A percentile compares a stretch with the other conserved stretches of the same genome.
These are phyloP conservation scores for Aspergillus candidus DNA, from an alignment of 2,329 filamentous ascomycete genomes.

Conservation along the genomic window DNA sequence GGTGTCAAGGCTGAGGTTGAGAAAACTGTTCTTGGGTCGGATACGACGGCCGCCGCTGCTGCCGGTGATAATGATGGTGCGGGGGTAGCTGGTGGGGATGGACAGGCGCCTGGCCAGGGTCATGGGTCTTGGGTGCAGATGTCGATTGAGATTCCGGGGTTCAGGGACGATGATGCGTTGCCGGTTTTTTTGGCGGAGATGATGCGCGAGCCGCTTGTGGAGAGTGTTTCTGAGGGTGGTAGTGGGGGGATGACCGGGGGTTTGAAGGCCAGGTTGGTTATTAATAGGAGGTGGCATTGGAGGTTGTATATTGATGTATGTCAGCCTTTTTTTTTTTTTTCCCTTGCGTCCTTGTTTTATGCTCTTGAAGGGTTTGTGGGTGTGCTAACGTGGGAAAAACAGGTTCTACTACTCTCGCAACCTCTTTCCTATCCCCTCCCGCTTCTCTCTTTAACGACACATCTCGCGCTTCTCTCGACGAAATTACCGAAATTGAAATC, in stretches of 20 bases:
- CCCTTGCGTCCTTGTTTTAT: constrained; percentile 1
- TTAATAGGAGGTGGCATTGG: constrained; percentile 93
- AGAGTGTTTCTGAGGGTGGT: constrained; percentile 64
- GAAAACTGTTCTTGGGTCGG: constrained; percentile 48
- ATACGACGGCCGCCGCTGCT: constrained; percentile 19
- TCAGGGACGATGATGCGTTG: constrained; percentile 82
- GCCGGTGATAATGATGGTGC: constrained; percentile 21
- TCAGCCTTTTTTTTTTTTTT: constrained; percentile 5
- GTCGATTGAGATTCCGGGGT: constrained; percentile 83
- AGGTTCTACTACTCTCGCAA: constrained; percentile 91
- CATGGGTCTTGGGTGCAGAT: constrained; percentile 79
- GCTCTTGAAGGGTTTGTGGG: neutral
- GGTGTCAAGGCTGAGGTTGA: constrained; percentile 95
- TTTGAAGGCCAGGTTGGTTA: constrained; percentile 65
- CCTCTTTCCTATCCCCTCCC: constrained; percentile 89
- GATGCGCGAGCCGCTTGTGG: constrained; percentile 77
- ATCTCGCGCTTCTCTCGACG: constrained; percentile 85
- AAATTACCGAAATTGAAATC: constrained; percentile 79
- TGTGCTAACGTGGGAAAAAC: constrained; percentile 7
- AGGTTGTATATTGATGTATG: constrained; percentile 88
- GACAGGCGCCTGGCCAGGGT: constrained; percentile 23
- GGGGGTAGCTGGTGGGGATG: constrained; percentile 20
- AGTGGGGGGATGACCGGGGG: constrained; percentile 69
- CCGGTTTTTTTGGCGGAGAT: constrained; percentile 84
- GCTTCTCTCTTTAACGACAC: constrained; percentile 83